Base-by-base conservation (phyloP, 169 alveolate genomes). In the Eimeria acervulina region DNA sequence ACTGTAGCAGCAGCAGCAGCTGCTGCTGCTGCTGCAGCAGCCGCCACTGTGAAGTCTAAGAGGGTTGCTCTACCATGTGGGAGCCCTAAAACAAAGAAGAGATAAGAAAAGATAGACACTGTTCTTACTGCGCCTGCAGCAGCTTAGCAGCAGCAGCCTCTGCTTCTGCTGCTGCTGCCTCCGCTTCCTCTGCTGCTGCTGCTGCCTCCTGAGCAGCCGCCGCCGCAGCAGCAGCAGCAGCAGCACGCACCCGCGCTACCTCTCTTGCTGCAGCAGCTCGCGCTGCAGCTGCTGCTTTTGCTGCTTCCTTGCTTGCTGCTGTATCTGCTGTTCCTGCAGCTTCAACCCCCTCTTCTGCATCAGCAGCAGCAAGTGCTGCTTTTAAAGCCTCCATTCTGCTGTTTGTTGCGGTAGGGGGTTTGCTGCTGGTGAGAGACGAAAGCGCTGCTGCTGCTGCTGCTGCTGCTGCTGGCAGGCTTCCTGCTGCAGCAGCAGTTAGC, bases 141-240 rank as follows among this genome's bases (percentile, higher is more conserved):
- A 72, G 42, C 38, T 72, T 31, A 10, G 84, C 84, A n/a, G 52
- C 84, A n/a, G 51, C 42, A 17, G 42, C 42, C 47, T 72, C 55
- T 47, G 55, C 55, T 47, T 47, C 55, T 47, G 55, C 55, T 47
- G 55, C 55, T 47, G 55, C 55, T 7, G 55, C 55, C 47, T 33
- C 84, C 7, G 84, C 84, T 23, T 72, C 51, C 47, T 26, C 84
- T 72, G 84, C 84, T 72, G 84, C 84, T 72, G 84, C 84, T 23
- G 84, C 84, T 72, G 84, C 84, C 52, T 28, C 84, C 51, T 23
- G 10, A 72, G 84, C 84, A 33, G 84, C 84, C 7, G 84, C 84
- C 6, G 84, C 84, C 8, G 84, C 84, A 12, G 84, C 33, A 12
- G 84, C 84, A 2, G 84, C 84, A 19, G 28, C 84, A 17, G 55